Percentiles rank a stretch among this genome's conserved stretches.
These are phyloP conservation scores for Conticribra weissflogii DNA, from an alignment of 108 stramenopile genomes.

Conservation along the genomic window DNA sequence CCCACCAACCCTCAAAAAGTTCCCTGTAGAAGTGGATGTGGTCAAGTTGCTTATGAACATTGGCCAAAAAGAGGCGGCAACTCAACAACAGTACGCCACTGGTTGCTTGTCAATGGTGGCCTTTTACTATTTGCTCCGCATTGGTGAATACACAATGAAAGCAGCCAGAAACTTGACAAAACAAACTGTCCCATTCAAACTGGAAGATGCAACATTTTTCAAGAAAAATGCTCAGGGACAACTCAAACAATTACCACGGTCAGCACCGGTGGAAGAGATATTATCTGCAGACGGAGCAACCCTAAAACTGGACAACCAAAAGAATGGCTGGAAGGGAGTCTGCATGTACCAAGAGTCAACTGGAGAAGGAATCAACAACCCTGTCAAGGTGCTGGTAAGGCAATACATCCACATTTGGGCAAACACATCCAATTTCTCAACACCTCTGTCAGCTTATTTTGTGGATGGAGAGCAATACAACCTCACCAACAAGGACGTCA, in stretches of 20 bases:
- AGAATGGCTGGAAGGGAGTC: slow-evolving; percentile 9
- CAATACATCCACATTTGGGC: background rate
- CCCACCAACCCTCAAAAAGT: background rate
- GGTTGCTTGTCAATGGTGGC: background rate
- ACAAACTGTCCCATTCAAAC: background rate
- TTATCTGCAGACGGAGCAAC: background rate
- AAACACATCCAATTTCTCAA: background rate
- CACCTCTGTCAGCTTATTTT: slow-evolving; percentile 1
- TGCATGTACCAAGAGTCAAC: slow-evolving; percentile 1
- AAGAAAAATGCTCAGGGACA: background rate
- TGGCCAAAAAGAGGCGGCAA: no score
- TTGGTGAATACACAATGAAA: slow-evolving; percentile 9
- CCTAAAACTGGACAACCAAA: slow-evolving; percentile 9
- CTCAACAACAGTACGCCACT: background rate
- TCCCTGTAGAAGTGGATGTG: slow-evolving; percentile 7
- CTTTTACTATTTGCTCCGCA: slow-evolving; percentile 1
- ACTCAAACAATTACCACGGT: background rate
- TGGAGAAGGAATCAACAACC: background rate
- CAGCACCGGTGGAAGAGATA: background rate
- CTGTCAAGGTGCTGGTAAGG: background rate
- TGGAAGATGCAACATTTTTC: slow-evolving; percentile 6
- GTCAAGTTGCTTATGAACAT: no score
- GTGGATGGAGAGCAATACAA: background rate
- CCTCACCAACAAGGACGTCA: background rate
- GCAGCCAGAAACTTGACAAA: background rate